Evolutionary conservation across 2,329 filamentous ascomycete genomes (phyloP).

Genomic region (Penicillium sp.): DNA sequence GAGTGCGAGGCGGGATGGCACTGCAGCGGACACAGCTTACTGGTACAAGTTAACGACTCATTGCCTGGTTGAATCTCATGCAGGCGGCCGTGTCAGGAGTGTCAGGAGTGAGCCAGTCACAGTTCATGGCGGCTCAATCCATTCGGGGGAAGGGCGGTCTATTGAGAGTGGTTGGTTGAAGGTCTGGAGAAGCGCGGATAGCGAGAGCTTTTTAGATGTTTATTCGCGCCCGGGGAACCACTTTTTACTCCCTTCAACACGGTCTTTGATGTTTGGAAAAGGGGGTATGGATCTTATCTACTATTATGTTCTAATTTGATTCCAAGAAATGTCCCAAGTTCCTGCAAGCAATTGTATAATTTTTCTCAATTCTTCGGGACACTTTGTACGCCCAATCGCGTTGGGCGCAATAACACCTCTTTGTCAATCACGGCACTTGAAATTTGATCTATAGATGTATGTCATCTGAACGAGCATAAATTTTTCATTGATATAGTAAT

Average conservation of each 20-base stretch:
- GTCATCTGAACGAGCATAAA: background rate
- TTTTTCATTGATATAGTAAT: too few relatives aligned
- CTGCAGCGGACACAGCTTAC: constrained; percentile 10
- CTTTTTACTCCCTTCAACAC: constrained; percentile 9
- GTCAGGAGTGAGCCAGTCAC: constrained; percentile 11
- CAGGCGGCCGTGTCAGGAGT: constrained; percentile 16
- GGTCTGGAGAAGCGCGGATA: constrained; percentile 9
- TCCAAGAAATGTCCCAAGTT: background rate
- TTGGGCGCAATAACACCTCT: constrained; percentile 1
- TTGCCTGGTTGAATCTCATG: constrained; percentile 15
- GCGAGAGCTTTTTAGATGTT: constrained; percentile 16
- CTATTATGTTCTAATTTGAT: background rate
- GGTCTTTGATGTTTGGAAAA: background rate
- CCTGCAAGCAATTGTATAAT: background rate
- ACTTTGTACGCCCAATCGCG: constrained; percentile 3
- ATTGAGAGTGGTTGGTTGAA: constrained; percentile 2
- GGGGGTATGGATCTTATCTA: background rate
- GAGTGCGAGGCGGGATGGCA: constrained; percentile 4
- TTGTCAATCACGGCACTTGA: background rate
- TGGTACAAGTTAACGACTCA: constrained; percentile 19
- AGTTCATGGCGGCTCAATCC: constrained; percentile 16
- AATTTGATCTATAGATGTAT: background rate
- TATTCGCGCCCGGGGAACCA: constrained; percentile 17
- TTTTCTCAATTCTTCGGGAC: background rate
- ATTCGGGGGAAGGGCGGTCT: constrained; percentile 7